A percentile compares a stretch with the other conserved stretches of the same genome.
Conservation (phyloP, 495 filamentous ascomycete species). For the Trichocladium uniseriatum region DNA sequence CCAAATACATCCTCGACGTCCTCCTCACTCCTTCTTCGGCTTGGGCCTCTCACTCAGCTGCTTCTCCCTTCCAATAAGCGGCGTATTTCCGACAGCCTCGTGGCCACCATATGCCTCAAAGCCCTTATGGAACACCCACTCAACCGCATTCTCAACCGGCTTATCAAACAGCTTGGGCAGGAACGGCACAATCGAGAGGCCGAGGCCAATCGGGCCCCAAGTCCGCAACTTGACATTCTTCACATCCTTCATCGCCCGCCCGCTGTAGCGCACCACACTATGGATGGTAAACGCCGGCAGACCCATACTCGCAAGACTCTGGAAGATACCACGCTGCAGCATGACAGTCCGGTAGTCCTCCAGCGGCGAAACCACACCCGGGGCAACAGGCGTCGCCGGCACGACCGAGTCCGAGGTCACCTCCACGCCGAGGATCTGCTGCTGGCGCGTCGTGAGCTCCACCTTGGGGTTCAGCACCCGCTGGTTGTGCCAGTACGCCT, state of each 20-base stretch:
- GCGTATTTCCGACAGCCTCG: conserved; percentile 41
- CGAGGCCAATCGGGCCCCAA: conserved; percentile 86
- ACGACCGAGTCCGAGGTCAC: neutral
- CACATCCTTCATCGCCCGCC: conserved; percentile 64
- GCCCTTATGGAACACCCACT: conserved; percentile 77
- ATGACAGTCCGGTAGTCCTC: conserved; percentile 90
- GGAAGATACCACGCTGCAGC: conserved; percentile 83
- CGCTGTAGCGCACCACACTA: conserved; percentile 77
- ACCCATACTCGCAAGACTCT: conserved; percentile 85
- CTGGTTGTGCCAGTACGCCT: conserved; percentile 80
- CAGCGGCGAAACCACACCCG: conserved; percentile 57
- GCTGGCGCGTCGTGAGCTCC: conserved; percentile 32
- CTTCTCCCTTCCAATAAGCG: conserved; percentile 47
- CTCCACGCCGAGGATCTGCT: conserved; percentile 28
- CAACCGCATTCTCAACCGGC: conserved; percentile 81
- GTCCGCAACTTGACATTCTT: conserved; percentile 68
- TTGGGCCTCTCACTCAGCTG: conserved; percentile 42
- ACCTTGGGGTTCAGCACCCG: conserved; percentile 42
- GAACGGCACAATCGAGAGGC: conserved; percentile 78
- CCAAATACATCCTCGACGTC: neutral
- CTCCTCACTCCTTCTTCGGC: conserved; percentile 48
- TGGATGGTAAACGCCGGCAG: conserved; percentile 94
- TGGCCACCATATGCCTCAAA: conserved; percentile 63
- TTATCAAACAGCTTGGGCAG: conserved; percentile 86
- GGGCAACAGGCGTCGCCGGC: neutral